Evolutionary conservation across 345 rosid genomes (phyloP), one percentile per base, ranked within the genome.

Genomic region (Leavenworthia alabamica): DNA sequence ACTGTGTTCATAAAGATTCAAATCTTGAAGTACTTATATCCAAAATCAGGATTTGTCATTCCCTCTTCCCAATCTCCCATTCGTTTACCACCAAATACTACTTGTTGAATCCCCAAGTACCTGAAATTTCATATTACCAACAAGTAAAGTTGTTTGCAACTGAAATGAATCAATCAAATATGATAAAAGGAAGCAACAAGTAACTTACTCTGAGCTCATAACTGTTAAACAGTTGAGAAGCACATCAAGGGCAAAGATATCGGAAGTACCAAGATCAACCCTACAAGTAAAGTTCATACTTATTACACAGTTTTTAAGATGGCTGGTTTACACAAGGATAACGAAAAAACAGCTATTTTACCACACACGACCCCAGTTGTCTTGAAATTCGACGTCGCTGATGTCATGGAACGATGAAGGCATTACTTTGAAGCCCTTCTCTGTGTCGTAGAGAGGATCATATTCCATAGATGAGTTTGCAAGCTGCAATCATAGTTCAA

Each of bases 11-110:
- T 24, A 56, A 56, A 23, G 50, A 26, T 58, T 77, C 70, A 89
- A 58, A 92, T 86, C 69, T 89, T 82, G 80, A 89, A 92, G 72
- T 78, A 78, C 73, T 83, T 92, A 68, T 86, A 92, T 1, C 98
- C 96, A 44, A 68, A 78, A 62, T 81, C 88, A 0, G 93, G 75
- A 68, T 72, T 73, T 19, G 84, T 86, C 98, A 89, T 86, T 51
- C 87, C 90, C 59, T 86, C 96, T 81, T 92, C 96, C 98, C 98
- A 91, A 60, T 91, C 98, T 40, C 93, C 96, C 74, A 91, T 57
- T 42, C 76, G 60, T 39, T 74, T 83, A 28, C 96, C 95, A 31
- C 98, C 93, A 44, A 92, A 89, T 59, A 92, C 86, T 40, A 82
- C 79, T 70, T 92, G 96, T 33, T 89, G 90, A 70, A 92, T 85